Conservation (phyloP, 768 basidiomycete species). For the Daedalea quercina region DNA sequence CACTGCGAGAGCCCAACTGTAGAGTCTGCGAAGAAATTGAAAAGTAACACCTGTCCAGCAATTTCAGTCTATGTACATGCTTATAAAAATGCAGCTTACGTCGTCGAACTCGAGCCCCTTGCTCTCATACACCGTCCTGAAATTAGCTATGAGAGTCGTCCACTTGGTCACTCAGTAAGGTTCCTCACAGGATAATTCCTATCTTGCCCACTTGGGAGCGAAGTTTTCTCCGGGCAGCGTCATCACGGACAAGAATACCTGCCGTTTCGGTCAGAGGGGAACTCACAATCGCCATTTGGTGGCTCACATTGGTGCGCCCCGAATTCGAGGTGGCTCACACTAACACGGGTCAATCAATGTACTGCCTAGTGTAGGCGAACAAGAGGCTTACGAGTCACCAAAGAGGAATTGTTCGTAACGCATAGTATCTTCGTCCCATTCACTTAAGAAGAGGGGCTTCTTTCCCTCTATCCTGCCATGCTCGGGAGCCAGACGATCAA, state of each 20-base stretch:
- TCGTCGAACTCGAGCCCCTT: slow-evolving; percentile 67
- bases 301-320: slow-evolving; percentile 58
- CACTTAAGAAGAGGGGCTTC: slow-evolving; percentile 52
- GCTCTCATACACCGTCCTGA: slow-evolving; percentile 50
- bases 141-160: not conserved
- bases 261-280: not conserved
- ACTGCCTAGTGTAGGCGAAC: not conserved
- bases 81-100: slow-evolving; percentile 23
- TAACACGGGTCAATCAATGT: too few relatives aligned
- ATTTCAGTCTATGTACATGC: not conserved
- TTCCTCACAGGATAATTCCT: slow-evolving; percentile 50
- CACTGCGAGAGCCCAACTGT: slow-evolving; percentile 43
- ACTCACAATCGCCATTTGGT: not conserved
- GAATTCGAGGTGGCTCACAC: slow-evolving; percentile 46
- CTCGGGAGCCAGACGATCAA: slow-evolving; percentile 54
- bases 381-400: slow-evolving; percentile 32
- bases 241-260: slow-evolving; percentile 70
- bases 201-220: slow-evolving; percentile 45
- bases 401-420: slow-evolving; percentile 54
- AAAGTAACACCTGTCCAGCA: slow-evolving; percentile 52
- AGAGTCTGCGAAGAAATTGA: slow-evolving; percentile 72
- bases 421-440: slow-evolving; percentile 35
- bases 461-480: slow-evolving; percentile 44
- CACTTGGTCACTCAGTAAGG: not conserved
- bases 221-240: slow-evolving; percentile 41